Base-by-base conservation (phyloP, 352 stramenopile genomes). In the Phytophthora megakarya region DNA sequence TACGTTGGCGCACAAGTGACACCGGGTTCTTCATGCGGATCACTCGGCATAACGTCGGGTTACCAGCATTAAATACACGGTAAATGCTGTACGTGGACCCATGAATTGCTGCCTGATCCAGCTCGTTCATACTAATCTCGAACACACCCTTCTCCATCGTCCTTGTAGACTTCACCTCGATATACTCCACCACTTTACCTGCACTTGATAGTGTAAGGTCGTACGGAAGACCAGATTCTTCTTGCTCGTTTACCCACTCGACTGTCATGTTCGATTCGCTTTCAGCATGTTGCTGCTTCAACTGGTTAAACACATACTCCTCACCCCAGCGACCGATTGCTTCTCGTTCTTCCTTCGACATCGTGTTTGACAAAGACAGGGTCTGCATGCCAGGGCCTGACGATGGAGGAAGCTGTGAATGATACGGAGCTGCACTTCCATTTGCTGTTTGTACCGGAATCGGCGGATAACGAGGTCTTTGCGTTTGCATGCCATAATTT, bases 121-220 rank as follows among this genome's bases (percentile, higher is more conserved):
- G 65, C 57, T 95, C 87, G 67, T 96, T 93, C 80, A 93, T 90
- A 53, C 84, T 93, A 67, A 96, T 96, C 80, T 96, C 87, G 44
- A 96, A 96, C 54, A 90, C 72, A 22, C 75, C 73, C 58, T 96
- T 96, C 65, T 96, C 87, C 78, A 90, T 92, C 19, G 86, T 96
- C 28, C 86, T 84, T 38, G 87, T 96, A 33, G 83, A 84, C 53
- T 96, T 96, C 40, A 96, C 87, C 59, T 96, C 87, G 26, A 94
- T 76, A 64, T 90, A 96, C 71, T 96, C 85, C 47, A 87, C 70
- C 32, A 90, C 67, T 26, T 70, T 75, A 22, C 75, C 80, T 25
- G 44, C 68, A 10, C 46, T 73, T 13, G 78, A 84, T 13, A 94
- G 49, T 2, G 67, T 85, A 30, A 96, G 73, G 61, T 96, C 87